Evolutionary conservation across 768 basidiomycete species (phyloP).

Genomic region (Mycena galopus): DNA sequence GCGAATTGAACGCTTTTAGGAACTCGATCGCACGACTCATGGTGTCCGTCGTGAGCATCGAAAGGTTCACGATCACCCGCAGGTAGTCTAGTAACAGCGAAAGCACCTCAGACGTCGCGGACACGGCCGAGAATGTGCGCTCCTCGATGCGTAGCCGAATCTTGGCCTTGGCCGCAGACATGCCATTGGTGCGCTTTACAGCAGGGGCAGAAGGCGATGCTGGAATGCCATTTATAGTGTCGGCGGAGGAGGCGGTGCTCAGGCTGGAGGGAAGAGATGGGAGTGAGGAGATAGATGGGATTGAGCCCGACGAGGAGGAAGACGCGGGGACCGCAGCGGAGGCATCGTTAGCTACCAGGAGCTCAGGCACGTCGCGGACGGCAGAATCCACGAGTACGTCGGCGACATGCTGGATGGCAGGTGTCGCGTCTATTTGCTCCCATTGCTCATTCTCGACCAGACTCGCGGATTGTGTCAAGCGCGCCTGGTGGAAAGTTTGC

Average conservation of each 20-base stretch:
- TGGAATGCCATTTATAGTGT: conserved; percentile 36
- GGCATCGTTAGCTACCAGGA: conserved; percentile 56
- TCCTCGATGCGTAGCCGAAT: conserved; percentile 82
- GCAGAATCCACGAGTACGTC: conserved; percentile 85
- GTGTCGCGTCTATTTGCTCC: conserved; percentile 83
- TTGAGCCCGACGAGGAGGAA: conserved; percentile 35
- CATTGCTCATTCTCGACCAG: conserved; percentile 97
- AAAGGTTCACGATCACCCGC: conserved; percentile 87
- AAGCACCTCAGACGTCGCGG: conserved; percentile 84
- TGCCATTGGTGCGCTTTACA: conserved; percentile 34
- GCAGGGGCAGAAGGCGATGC: conserved; percentile 35
- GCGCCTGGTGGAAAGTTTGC: conserved; percentile 84
- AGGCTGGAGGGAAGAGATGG: conserved; percentile 34
- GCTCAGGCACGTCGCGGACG: conserved; percentile 82
- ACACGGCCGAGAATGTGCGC: conserved; percentile 85
- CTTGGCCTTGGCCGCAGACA: conserved; percentile 55
- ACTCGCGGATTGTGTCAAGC: conserved; percentile 85
- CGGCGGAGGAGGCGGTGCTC: conserved; percentile 31
- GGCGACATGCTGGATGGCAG: conserved; percentile 75
- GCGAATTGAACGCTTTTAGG: conserved; percentile 96
- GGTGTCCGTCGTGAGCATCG: conserved; percentile 92
- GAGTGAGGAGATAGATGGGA: conserved; percentile 12
- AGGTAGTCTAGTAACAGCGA: conserved; percentile 87
- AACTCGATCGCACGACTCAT: conserved; percentile 96
- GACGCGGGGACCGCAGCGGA: conserved; percentile 29